Evolutionary conservation across 2,329 filamentous ascomycete species (phyloP), one percentile per base, ranked within the genome.

Genomic region (Diaporthe amygdali): DNA sequence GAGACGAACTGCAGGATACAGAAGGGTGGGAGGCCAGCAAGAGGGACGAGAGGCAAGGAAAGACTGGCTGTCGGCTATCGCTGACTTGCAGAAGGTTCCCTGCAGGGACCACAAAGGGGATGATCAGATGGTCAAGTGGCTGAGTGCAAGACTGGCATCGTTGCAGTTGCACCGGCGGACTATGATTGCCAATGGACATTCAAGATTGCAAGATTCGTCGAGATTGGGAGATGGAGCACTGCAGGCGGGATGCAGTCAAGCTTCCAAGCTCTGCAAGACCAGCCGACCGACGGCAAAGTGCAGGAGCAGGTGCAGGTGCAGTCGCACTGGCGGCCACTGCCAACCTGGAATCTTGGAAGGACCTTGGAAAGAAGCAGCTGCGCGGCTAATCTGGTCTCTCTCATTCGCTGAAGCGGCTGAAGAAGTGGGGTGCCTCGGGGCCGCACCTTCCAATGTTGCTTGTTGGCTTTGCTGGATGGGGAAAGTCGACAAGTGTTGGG

Each of bases 381-480:
- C 66, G 66, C 66, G 66, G 66, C 66, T 68, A 68, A 68, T 49
- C 14, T 41, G 20, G 10, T 5, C 41, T 5, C 39, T 12, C 30
- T 17, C 2, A 68, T 68, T 68, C 8, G 66, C 44, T 46, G 52
- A 17, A 7, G 66, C 66, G 66, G 41, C 66, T 59, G 66, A 68
- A 41, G 32, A 59, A 59, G 52, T 56, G 66, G 66, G 52, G n/a
- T n/a, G 17, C 41, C 25, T 22, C 34, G 37, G 34, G 39, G 22
- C 39, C 10, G n/a, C 66, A 14, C 17, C 47, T 47, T 39, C 56
- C 59, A 64, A 41, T 25, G 41, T 66, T 32, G 55, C 9, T 10
- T n/a, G 22, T 37, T 44, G 55, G 55, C 22, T 17, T 47, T 63
- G 30, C 59, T 30, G 27, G 39, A 56, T 68, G 39, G 27, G 66